phyloP scores from a whole-genome alignment of 2,329 filamentous ascomycete genomes.

The Clonostachys rosea region DNA sequence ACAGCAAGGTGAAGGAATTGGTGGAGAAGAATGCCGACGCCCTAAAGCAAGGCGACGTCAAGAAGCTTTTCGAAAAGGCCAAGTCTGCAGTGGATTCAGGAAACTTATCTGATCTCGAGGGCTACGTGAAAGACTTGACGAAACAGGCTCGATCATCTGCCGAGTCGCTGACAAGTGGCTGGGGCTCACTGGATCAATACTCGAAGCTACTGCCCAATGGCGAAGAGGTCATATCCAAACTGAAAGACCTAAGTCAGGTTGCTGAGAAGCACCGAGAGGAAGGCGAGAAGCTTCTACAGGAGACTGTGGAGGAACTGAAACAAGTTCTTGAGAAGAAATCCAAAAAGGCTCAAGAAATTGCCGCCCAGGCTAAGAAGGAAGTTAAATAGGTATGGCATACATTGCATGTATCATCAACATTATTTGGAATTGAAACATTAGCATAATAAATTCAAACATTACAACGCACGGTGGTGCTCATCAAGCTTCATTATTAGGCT shows the following conservation, averaged over 20 bases:
- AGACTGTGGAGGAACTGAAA: conserved; percentile 63
- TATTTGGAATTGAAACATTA: no score
- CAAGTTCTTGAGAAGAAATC: conserved; percentile 59
- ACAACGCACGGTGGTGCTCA: no score
- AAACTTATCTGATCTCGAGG: conserved; percentile 39
- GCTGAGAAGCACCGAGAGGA: conserved; percentile 65
- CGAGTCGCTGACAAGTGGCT: conserved; percentile 22
- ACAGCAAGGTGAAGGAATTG: conserved; percentile 68
- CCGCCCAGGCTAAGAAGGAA: conserved; percentile 47
- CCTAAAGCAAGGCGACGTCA: conserved; percentile 62
- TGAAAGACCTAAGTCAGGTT: conserved; percentile 59
- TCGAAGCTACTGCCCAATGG: conserved; percentile 62
- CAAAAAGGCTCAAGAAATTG: conserved; percentile 52
- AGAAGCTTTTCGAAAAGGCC: conserved; percentile 58
- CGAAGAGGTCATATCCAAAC: conserved; percentile 59
- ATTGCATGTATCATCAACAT: no score
- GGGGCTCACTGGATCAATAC: conserved; percentile 54
- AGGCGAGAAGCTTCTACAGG: conserved; percentile 64
- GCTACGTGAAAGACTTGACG: conserved; percentile 22
- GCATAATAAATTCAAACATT: no score
- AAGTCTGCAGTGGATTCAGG: conserved; percentile 58
- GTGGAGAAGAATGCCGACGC: conserved; percentile 66
- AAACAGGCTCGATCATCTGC: conserved; percentile 20
- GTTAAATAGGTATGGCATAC: conserved; percentile 19
- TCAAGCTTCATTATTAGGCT: no score